Evolutionary conservation across 148 eudicot genomes (phyloP).

Genomic region (Fallopia convolvulus): DNA sequence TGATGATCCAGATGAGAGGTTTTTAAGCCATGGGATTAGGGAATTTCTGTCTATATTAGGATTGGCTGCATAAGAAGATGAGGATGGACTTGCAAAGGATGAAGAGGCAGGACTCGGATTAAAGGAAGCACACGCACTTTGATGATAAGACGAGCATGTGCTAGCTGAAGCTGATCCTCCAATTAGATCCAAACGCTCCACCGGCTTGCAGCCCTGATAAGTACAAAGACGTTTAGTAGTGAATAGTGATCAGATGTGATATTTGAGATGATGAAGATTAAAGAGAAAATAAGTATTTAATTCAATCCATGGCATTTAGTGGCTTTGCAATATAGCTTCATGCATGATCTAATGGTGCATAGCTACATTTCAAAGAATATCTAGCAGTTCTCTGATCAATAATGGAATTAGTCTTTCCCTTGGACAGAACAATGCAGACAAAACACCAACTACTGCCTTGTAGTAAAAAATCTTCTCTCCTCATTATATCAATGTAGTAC

Average conservation of each 20-base stretch:
- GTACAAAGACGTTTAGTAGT: background rate
- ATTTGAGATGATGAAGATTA: background rate
- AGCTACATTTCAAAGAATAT: background rate
- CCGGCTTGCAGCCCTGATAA: conserved; percentile 57
- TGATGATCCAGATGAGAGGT: conserved; percentile 45
- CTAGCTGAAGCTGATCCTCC: conserved; percentile 56
- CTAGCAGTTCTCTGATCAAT: background rate
- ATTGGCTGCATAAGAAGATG: conserved; percentile 41
- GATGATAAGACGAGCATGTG: conserved; percentile 56
- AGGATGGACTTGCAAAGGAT: conserved; percentile 61
- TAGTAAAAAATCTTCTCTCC: background rate
- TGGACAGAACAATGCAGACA: conserved; percentile 3
- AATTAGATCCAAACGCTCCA: conserved; percentile 31
- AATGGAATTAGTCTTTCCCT: conserved; percentile 5
- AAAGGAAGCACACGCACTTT: conserved; percentile 54
- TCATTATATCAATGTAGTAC: background rate
- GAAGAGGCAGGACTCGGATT: conserved; percentile 56
- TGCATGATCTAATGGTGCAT: no score
- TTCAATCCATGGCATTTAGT: background rate
- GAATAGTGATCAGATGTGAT: background rate
- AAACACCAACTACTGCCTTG: background rate
- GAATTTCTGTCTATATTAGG: conserved; percentile 39
- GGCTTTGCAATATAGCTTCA: background rate
- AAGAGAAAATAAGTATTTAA: background rate
- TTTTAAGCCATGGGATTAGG: conserved; percentile 79